Conservation (phyloP, 371 early-diverging fungal species). For the Smittium mucronatum region DNA sequence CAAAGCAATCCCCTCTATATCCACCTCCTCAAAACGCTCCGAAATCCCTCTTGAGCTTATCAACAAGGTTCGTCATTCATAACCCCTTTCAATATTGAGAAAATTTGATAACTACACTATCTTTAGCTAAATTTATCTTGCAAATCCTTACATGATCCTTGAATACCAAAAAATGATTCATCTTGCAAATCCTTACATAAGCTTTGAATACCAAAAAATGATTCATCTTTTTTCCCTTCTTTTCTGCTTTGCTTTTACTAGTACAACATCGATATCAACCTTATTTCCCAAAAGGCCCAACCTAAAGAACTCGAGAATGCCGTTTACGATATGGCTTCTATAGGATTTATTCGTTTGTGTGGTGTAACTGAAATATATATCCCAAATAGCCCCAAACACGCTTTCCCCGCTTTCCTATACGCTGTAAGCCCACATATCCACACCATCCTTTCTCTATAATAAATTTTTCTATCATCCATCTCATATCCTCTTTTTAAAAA, state of each 20-base stretch:
- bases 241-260: slow-evolving; percentile 13
- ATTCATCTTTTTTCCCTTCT: no score
- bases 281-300: slow-evolving; percentile 12
- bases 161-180: no score
- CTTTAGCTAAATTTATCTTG: neutral
- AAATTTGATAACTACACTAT: no score
- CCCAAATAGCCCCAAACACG: slow-evolving; percentile 27
- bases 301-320: slow-evolving; percentile 23
- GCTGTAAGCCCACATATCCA: slow-evolving; percentile 20
- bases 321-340: slow-evolving; percentile 27
- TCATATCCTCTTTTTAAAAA: slow-evolving; percentile 1
- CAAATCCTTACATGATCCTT: no score
- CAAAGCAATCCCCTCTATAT: slow-evolving; percentile 19
- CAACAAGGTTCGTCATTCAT: slow-evolving; percentile 21
- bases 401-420: slow-evolving; percentile 36
- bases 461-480: neutral
- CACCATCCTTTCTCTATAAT: slow-evolving; percentile 6
- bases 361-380: slow-evolving; percentile 28
- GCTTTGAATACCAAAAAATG: no score
- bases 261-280: slow-evolving; percentile 21
- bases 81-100: no score
- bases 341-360: slow-evolving; percentile 28
- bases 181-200: no score
- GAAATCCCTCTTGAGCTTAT: slow-evolving; percentile 2
- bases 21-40: neutral